Percentiles rank a stretch among this genome's conserved stretches.
Conservation (phyloP, 345 rosid genomes). For the Toxicodendron radicans region DNA sequence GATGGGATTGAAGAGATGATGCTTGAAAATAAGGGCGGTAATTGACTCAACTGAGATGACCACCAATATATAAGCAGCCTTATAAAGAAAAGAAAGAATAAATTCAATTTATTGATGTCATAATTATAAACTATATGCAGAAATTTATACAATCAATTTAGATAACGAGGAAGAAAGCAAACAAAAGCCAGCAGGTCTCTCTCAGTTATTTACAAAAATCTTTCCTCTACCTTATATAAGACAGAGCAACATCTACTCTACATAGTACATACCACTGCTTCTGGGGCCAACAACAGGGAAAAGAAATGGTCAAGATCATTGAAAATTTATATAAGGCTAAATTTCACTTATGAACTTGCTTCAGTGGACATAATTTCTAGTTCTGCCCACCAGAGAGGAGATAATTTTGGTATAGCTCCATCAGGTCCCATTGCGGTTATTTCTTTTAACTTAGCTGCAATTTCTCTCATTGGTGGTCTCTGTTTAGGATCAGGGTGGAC, state of each 20-base stretch:
- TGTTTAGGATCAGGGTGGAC: conserved; percentile 52
- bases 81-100: background rate
- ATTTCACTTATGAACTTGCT: conserved; percentile 32
- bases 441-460: conserved; percentile 59
- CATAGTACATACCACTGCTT: conserved; percentile 13
- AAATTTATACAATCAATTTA: conserved; percentile 11
- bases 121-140: background rate
- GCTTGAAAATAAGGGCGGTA: background rate
- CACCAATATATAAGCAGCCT: background rate
- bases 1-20: background rate
- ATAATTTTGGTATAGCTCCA: conserved; percentile 67
- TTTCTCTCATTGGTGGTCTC: conserved; percentile 61
- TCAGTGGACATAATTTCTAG: conserved; percentile 78
- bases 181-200: background rate
- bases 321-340: background rate
- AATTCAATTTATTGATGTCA: conserved; percentile 21
- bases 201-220: conserved; percentile 21
- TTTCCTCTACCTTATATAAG: conserved; percentile 2
- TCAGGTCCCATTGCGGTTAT: conserved; percentile 74
- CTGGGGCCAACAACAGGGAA: background rate
- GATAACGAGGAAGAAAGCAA: background rate
- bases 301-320: background rate
- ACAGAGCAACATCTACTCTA: conserved; percentile 4
- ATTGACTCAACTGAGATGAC: background rate
- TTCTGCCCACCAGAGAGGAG: conserved; percentile 98